Base-by-base conservation (phyloP, 257 asterid species). In the Vinca minor region DNA sequence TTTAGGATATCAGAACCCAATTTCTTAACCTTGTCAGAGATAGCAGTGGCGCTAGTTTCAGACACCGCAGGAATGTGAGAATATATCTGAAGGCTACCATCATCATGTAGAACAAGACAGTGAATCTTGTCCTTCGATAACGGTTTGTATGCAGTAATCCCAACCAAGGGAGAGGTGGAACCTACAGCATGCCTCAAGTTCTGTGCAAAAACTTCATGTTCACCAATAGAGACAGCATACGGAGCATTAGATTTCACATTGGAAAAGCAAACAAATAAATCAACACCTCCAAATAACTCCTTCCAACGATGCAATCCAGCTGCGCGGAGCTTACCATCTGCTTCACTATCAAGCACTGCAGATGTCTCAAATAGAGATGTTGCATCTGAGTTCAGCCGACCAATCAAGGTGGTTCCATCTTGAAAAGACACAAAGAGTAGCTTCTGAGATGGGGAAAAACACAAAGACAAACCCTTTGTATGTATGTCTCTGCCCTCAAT, bases 41-140 rank as follows among this genome's bases (percentile, higher is more conserved):
- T 80, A 53, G 86, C 71, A 79, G 82, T 73, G 34, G 75, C 82
- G 52, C 87, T 84, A 28, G 75, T 68, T 73, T 87, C 96, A 47
- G 73, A 73, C 69, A 96, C 99, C 47, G 82, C 74, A 3, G 94
- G 96, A 53, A 85, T 71, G 56, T 93, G 97, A 0, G 95, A 87
- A 79, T 87, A 86, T 57, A 89, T 93, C 81, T 93, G 99, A 63
- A 93, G 99, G 77, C 99, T 93, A 74, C 99, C 99, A 83, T 93
- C 99, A 56, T 93, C 99, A 82, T 89, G 96, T 78, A 93, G 78
- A 76, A 84, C 81, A 78, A 93, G 92, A 78, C 97, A 85, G 78
- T 93, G 94, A 70, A 87, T 77, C 84, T 93, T 93, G 76, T 93
- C 99, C 79, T 93, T 93, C 65, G 99, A 87, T 78, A 93, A 74